Percentiles rank a stretch among this genome's conserved stretches.
phyloP scores from a whole-genome alignment of 805 yeast genomes.

The Candida sonorensis region DNA sequence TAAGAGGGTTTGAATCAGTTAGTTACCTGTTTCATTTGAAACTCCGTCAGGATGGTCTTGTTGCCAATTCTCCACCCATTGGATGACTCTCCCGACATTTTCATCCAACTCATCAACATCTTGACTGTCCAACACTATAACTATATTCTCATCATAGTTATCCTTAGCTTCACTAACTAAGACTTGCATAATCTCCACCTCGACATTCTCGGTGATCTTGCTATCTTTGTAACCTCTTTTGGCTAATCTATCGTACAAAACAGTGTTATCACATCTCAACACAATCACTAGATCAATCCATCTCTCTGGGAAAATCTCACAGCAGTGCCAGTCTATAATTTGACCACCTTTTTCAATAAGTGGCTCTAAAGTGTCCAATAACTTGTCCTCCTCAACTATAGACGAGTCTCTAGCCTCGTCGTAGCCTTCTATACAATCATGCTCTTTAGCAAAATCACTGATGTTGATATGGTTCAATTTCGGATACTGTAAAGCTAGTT shows the following conservation, averaged over 20 bases:
- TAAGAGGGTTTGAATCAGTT: too few relatives aligned
- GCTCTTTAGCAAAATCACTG: constrained; percentile 74
- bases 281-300: constrained; percentile 90
- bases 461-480: constrained; percentile 54
- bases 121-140: constrained; percentile 74
- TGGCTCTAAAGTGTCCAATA: constrained; percentile 75
- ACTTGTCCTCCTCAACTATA: constrained; percentile 88
- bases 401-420: constrained; percentile 81
- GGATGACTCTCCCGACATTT: constrained; percentile 69
- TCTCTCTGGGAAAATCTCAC: constrained; percentile 91
- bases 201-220: constrained; percentile 86
- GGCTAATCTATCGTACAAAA: constrained; percentile 66
- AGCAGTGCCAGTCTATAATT: constrained; percentile 96
- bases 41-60: constrained; percentile 58
- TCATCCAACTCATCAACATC: constrained; percentile 68
- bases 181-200: constrained; percentile 96
- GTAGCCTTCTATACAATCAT: constrained; percentile 72
- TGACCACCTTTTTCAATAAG: constrained; percentile 78
- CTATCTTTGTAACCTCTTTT: constrained; percentile 72
- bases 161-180: constrained; percentile 82
- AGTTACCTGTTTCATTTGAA: constrained; percentile 31
- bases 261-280: constrained; percentile 66
- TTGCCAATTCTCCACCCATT: constrained; percentile 76
- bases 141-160: constrained; percentile 69
- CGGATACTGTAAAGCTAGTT: constrained; percentile 43